Conservation (phyloP, 148 eudicot genomes). For the Amaranthus palmeri region DNA sequence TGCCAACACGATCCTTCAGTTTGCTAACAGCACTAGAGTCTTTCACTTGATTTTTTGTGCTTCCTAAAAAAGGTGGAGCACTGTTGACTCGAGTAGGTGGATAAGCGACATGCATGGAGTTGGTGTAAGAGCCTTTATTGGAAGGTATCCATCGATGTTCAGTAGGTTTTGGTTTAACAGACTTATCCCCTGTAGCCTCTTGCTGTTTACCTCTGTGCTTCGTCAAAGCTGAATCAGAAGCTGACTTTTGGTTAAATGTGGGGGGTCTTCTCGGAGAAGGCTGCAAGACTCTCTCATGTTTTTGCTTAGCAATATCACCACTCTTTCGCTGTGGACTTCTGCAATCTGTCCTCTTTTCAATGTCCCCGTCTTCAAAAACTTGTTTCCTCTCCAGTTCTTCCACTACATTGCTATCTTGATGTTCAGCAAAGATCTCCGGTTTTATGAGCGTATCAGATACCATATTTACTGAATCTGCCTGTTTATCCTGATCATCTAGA, state of each 20-base stretch:
- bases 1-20: slow-evolving; percentile 35
- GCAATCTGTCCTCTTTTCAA: slow-evolving; percentile 41
- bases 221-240: slow-evolving; percentile 42
- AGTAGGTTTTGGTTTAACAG: slow-evolving; percentile 44
- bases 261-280: slow-evolving; percentile 45
- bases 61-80: slow-evolving; percentile 54
- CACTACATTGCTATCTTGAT: slow-evolving; percentile 18
- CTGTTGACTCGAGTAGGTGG: slow-evolving; percentile 65
- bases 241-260: slow-evolving; percentile 47
- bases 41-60: slow-evolving; percentile 35
- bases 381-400: slow-evolving; percentile 35
- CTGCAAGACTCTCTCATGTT: slow-evolving; percentile 42
- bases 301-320: slow-evolving; percentile 42
- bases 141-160: slow-evolving; percentile 82
- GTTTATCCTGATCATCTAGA: slow-evolving; percentile 29
- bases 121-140: slow-evolving; percentile 71
- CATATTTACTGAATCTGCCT: slow-evolving; percentile 22
- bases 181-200: slow-evolving; percentile 38
- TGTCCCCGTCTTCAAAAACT: slow-evolving; percentile 27
- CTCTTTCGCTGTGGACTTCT: slow-evolving; percentile 41
- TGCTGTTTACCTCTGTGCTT: slow-evolving; percentile 44
- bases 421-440: slow-evolving; percentile 27
- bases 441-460: slow-evolving; percentile 26
- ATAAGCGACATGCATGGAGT: slow-evolving; percentile 86
- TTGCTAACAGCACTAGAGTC: slow-evolving; percentile 42